Base-by-base conservation (phyloP, 1,139 yeast genomes). In the Geotrichum histeridarum region DNA sequence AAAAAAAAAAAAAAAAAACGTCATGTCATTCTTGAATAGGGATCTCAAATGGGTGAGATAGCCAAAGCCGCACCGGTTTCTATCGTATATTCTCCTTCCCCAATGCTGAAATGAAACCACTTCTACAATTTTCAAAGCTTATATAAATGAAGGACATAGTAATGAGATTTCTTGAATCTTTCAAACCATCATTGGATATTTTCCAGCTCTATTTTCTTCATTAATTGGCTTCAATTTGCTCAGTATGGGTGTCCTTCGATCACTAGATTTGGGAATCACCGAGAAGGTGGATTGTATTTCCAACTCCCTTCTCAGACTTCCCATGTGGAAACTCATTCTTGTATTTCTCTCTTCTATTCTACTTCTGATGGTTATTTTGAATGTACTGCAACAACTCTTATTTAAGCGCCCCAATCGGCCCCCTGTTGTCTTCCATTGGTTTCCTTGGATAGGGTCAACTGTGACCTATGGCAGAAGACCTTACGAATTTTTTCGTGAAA, bases 371-470 rank as follows among this genome's bases (percentile, higher is more conserved):
- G 60, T 81, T 51, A 64, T 84, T 30, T 80, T 83, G 72, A 84
- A 84, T 64, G 72, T 86, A 42, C 66, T 79, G 33, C 82, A 84
- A 82, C 97, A 90, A 73, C 72, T 86, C 4, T 66, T 81, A 30
- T 84, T 85, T 67, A 80, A 86, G 53, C 79, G 93, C 71, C 86
- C 79, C 56, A 67, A 67, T 58, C 62, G 70, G 8, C 69, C 82
- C 14, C 99, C 99, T 6, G 70, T 93, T 62, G 98, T 89, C 7
- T 89, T 88, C 69, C 86, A 93, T 75, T 85, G 91, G 86, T 75
- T 93, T 60, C 99, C 99, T 36, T 91, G 97, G 96, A 76, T 93
- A 54, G 99, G 99, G 47, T 85, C 94, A 42, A 94, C 98, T 42
- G 81, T 86, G 39, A 73, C 78, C 8, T 93, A 88, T 68, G 99